A percentile compares a stretch with the other conserved stretches of the same genome.
Evolutionary conservation across 2,329 filamentous ascomycete species (phyloP).

Genomic region (Drechmeria coniospora): DNA sequence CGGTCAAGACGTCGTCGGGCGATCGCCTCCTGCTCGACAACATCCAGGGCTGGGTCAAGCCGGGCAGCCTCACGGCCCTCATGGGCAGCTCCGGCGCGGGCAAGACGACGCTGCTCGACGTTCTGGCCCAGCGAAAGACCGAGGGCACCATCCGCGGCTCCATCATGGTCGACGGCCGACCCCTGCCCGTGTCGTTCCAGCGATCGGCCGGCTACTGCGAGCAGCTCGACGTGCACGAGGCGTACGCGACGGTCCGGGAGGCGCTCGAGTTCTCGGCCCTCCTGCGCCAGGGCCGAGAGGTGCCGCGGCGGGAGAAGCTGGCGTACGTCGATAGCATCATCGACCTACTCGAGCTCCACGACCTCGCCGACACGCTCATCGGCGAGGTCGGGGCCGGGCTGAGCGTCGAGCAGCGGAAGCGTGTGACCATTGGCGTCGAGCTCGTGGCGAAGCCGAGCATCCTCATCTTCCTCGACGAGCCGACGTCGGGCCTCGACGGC

Average conservation of each 20-base stretch:
- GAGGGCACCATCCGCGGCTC: constrained; percentile 62
- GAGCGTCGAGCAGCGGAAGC: constrained; percentile 37
- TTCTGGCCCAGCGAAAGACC: constrained; percentile 64
- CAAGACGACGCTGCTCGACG: constrained; percentile 74
- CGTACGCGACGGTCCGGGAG: constrained; percentile 60
- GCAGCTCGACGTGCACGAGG: constrained; percentile 66
- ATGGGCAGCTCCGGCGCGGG: constrained; percentile 73
- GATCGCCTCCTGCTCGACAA: constrained; percentile 60
- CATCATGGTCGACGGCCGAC: constrained; percentile 60
- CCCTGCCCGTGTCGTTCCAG: constrained; percentile 59
- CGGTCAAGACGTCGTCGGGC: constrained; percentile 43
- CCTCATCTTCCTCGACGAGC: constrained; percentile 46
- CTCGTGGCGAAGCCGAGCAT: constrained; percentile 45
- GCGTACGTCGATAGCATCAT: constrained; percentile 68
- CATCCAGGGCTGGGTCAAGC: constrained; percentile 72
- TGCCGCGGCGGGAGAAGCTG: constrained; percentile 51
- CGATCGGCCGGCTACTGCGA: constrained; percentile 68
- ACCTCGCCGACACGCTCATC: constrained; percentile 32
- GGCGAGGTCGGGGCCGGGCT: constrained; percentile 34
- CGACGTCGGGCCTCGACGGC: constrained; percentile 51
- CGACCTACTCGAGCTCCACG: constrained; percentile 37
- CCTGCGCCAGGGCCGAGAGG: constrained; percentile 52
- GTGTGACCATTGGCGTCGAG: constrained; percentile 45
- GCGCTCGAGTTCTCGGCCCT: constrained; percentile 61
- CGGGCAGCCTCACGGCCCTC: constrained; percentile 62